Base-by-base conservation (phyloP, 2,329 filamentous ascomycete genomes). In the Ramularia collo-cygni region DNA sequence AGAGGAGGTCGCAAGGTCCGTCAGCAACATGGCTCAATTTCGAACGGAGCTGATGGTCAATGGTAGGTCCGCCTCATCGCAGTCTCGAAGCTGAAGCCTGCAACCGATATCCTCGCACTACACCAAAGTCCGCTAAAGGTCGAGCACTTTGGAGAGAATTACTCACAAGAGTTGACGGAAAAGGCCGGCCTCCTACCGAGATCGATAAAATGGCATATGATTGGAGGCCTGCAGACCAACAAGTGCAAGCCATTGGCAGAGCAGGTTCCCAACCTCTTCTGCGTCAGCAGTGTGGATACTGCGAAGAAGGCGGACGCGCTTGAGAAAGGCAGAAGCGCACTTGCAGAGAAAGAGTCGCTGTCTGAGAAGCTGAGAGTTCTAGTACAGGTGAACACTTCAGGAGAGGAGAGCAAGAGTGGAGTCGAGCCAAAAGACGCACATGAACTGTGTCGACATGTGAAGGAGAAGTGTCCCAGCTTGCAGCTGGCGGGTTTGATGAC, bases 1-100 rank as follows among this genome's bases (percentile, higher is more conserved):
- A 39, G 45, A 39, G 44, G 43, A 17, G 48, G 44, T 37, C 43
- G 52, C 12, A 33, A 46, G 35, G 52, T 53, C 42, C 4, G 39
- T 40, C n/a, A 13, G 15, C 9, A 10, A 21, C 32, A 28, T 12
- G 9, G 12, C 34, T 29, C 35, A 15, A 43, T 38, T 42, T 38
- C 55, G 17, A 19, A 8, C 32, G n/a, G 28, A 17, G 26, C 36
- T 47, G 41, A 47, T 18, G 4, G 26, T 14, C 7, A 14, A 26
- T 15, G n/a, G n/a, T 52, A 86, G 81, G 76, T 90, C 48, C 82
- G 92, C 33, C 75, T 98, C 28, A 88, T 98, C 29, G 90, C 92
- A 18, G 92, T 98, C 35, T 95, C 89, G 28, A 98, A 98, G 66
- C 74, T 95, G 51, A 96, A 98, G 67, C 90, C 92, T 10, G 86